Base-by-base conservation (phyloP, 495 filamentous ascomycete species). In the Thermothielavioides terrestris region DNA sequence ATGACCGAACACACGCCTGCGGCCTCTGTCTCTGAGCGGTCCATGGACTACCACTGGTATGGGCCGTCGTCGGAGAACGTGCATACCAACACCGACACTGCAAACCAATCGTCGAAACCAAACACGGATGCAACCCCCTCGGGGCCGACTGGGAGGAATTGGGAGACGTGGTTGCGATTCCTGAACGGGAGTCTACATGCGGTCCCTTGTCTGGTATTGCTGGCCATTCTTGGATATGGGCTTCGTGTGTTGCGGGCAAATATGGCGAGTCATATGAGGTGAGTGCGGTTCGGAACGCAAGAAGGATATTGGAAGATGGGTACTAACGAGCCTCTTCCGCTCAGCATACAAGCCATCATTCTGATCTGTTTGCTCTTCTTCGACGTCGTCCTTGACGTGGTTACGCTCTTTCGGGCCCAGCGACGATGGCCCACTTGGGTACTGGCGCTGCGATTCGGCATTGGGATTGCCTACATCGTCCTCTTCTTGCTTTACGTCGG, bases 331-430 rank as follows among this genome's bases (percentile, higher is more conserved):
- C 10, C 18, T 23, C 3, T 12, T 1, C 41, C 20, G 4, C 32
- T 11, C 31, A 65, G 63, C 30, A 49, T 51, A 4, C 45, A 57
- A 47, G 63, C 57, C 9, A 34, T 64, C 10, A 31, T 55, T n/a
- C 46, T 66, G 7, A 42, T 65, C 53, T 36, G 56, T 30, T n/a
- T 71, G 6, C 40, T 70, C 37, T 21, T 31, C 30, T 0, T 62
- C 1, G 49, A 72, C 49, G 55, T 57, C 54, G 21, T 50, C 42
- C 35, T 65, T 17, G 44, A 74, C 60, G 28, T 70, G 57, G 7
- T 57, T 27, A 50, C 55, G 10, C 51, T 70, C 54, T 36, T 67
- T 25, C 46, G 53, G 14, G 49, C 42, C 12, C 34, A 47, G 25
- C 38, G 17, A 1, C 28, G 42, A 2, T 60, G 58, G 57, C 47